A percentile compares a stretch with the other conserved stretches of the same genome.
Evolutionary conservation across 2,329 filamentous ascomycete species (phyloP).

Genomic region (Pseudocercospora eumusae): DNA sequence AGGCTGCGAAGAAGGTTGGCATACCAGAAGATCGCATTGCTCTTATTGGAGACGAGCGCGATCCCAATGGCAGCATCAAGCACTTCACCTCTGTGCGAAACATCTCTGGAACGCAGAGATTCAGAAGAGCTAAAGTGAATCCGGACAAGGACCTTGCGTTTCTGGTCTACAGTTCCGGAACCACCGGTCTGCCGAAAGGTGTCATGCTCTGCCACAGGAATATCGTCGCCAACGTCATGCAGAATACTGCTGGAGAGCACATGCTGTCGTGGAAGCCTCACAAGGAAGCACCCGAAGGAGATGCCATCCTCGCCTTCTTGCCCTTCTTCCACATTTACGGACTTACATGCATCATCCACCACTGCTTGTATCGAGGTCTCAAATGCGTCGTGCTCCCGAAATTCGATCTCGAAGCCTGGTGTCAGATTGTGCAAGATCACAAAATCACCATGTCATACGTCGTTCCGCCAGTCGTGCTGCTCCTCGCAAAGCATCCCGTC

Average conservation of each 20-base stretch:
- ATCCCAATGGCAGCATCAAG: conserved; percentile 60
- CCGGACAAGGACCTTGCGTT: conserved; percentile 76
- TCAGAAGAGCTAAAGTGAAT: conserved; percentile 63
- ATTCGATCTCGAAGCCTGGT: conserved; percentile 81
- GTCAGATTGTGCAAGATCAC: conserved; percentile 71
- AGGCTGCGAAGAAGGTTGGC: conserved; percentile 50
- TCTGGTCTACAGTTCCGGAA: conserved; percentile 85
- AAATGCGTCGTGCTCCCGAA: conserved; percentile 71
- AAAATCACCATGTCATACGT: conserved; percentile 77
- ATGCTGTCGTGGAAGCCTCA: conserved; percentile 55
- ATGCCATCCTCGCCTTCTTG: conserved; percentile 73
- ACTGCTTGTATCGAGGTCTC: conserved; percentile 65
- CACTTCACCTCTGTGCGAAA: conserved; percentile 74
- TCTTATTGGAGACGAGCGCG: conserved; percentile 69
- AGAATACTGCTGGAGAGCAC: conserved; percentile 44
- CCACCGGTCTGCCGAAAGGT: conserved; percentile 73
- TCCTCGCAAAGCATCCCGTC: conserved; percentile 74
- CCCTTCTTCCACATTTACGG: conserved; percentile 93
- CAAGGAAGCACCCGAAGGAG: conserved; percentile 58
- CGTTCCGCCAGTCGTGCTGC: conserved; percentile 79
- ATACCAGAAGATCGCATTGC: conserved; percentile 72
- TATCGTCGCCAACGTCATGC: conserved; percentile 69
- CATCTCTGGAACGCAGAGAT: conserved; percentile 60
- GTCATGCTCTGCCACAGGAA: conserved; percentile 87
- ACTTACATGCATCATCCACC: conserved; percentile 71